These are phyloP conservation scores for Balamuthia mandrillaris DNA, from an alignment of 208 protist species.

Conservation along the genomic window DNA sequence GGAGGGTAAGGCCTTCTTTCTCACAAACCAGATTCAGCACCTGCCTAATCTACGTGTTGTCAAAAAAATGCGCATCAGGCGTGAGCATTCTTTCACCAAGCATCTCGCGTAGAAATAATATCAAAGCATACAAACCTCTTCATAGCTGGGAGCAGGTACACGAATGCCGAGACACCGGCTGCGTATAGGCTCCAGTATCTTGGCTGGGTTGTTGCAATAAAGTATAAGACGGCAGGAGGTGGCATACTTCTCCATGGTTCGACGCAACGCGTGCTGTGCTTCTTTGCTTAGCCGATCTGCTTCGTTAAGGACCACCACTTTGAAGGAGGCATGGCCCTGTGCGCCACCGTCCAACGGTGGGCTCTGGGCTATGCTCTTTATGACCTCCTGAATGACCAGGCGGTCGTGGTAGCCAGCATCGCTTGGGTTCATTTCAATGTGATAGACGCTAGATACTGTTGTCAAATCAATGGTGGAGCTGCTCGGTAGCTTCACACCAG, in stretches of 20 bases:
- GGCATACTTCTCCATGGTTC: slow-evolving; percentile 99
- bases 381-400: slow-evolving; percentile 93
- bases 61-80: too few relatives aligned
- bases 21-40: slow-evolving; percentile 48
- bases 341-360: slow-evolving; percentile 78
- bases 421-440: slow-evolving; percentile 98
- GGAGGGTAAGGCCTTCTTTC: slow-evolving; percentile 67
- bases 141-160: slow-evolving; percentile 86
- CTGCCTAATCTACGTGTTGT: neutral
- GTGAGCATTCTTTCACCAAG: neutral
- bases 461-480: slow-evolving; percentile 94
- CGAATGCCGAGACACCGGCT: slow-evolving; percentile 95
- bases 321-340: too few relatives aligned
- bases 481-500: neutral
- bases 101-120: neutral
- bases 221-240: slow-evolving; percentile 94
- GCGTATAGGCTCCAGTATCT: slow-evolving; percentile 89
- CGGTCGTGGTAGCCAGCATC: slow-evolving; percentile 96
- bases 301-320: slow-evolving; percentile 96
- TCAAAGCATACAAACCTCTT: slow-evolving; percentile 76
- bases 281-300: slow-evolving; percentile 91
- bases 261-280: slow-evolving; percentile 97
- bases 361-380: slow-evolving; percentile 97
- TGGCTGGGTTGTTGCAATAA: slow-evolving; percentile 84
- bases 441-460: slow-evolving; percentile 89